These are phyloP conservation scores for Fusarium sp. DNA, from an alignment of 2,329 filamentous ascomycete genomes.

Conservation along the genomic window DNA sequence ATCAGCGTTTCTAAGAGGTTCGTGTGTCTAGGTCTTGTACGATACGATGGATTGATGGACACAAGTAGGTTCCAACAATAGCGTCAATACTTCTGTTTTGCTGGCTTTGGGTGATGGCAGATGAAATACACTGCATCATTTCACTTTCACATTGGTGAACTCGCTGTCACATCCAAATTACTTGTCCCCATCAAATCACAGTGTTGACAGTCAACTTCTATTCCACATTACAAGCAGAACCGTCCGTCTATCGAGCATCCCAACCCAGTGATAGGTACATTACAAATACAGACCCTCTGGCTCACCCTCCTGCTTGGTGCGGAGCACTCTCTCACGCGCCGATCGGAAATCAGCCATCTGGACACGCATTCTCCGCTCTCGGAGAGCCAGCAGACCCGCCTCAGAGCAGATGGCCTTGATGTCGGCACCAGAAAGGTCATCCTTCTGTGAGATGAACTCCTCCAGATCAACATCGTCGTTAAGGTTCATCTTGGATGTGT, in stretches of 20 bases:
- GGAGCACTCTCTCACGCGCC: conserved; percentile 92
- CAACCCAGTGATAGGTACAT: conserved; percentile 44
- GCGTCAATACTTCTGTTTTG: not conserved
- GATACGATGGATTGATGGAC: not conserved
- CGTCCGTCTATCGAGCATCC: conserved; percentile 35
- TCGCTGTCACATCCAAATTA: not conserved
- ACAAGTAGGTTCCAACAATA: not conserved
- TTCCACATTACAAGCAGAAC: conserved; percentile 36
- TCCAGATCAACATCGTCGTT: conserved; percentile 97
- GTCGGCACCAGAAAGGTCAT: conserved; percentile 95
- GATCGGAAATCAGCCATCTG: conserved; percentile 98
- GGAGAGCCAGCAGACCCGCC: conserved; percentile 91
- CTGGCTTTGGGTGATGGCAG: not conserved
- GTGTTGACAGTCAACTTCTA: conserved; percentile 29
- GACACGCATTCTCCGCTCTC: conserved; percentile 96
- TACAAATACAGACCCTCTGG: conserved; percentile 99
- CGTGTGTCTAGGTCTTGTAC: not conserved
- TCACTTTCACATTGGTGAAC: not conserved
- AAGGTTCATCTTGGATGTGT: conserved; percentile 98
- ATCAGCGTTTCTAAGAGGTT: not conserved
- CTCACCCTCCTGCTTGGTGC: conserved; percentile 98
- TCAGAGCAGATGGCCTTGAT: conserved; percentile 99
- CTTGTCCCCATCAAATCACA: not conserved
- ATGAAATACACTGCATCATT: conserved; percentile 1
- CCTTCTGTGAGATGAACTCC: conserved; percentile 98